Base-by-base conservation (phyloP, 2,329 filamentous ascomycete genomes). In the Apiospora pterosperma region DNA sequence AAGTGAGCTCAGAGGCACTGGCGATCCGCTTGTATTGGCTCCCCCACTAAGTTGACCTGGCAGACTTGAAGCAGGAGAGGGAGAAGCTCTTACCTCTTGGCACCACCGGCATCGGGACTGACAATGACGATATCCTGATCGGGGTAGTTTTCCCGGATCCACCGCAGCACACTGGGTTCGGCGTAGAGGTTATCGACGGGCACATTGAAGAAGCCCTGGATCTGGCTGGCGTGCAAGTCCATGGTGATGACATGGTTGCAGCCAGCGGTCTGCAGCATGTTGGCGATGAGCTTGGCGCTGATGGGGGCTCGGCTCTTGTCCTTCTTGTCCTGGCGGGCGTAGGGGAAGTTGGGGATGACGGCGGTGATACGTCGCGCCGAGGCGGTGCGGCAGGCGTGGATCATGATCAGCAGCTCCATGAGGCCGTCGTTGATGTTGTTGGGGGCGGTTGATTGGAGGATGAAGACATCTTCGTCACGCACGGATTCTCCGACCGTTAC, bases 341-440 rank as follows among this genome's bases (percentile, higher is more conserved):
- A 98, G 34, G 94, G 94, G 80, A 97, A 98, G 80, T 97, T 97
- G 70, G 95, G 95, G 62, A 97, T 92, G 69, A 97, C 92, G 68
- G 93, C 95, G 25, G 95, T 97, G 80, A 98, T 97, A 69, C 95
- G 92, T 69, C 94, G 89, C 14, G 95, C 95, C 55, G 80, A 83
- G 39, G 84, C 84, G 36, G 82, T 85, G 52, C 82, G 81, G 84
- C 95, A 97, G 68, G 95, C 95, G 76, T 97, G 96, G 79, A 97
- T 96, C 90, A 97, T 97, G 80, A 98, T 97, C 70, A 98, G 87
- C 41, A 98, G 87, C 80, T 99, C 95, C 95, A 99, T 98, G 66
- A 99, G 86, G 61, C 93, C 93, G 77, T 98, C 95, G 80, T 99
- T 99, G 82, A 98, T 96, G 76, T 97, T 94, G 76, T 95, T 94